These are phyloP conservation scores for Pyrenochaeta sp. DNA, from an alignment of 2,329 filamentous ascomycete genomes.

Conservation along the genomic window DNA sequence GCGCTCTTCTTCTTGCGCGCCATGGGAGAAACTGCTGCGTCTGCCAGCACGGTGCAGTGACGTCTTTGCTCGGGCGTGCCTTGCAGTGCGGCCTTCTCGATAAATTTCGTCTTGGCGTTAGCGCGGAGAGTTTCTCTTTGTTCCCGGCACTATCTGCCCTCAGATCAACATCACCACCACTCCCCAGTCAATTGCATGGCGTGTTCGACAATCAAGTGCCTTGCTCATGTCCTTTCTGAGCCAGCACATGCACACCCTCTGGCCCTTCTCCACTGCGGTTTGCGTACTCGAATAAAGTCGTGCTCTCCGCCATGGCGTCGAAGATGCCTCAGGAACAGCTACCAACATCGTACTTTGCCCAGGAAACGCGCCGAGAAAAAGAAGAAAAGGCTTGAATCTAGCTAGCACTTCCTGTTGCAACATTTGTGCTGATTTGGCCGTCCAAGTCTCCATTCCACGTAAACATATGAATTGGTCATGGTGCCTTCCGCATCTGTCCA, in stretches of 20 bases:
- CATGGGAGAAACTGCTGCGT: constrained; percentile 24
- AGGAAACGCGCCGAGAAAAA: too few relatives aligned
- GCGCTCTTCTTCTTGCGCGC: constrained; percentile 47
- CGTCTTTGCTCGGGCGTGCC: constrained; percentile 12
- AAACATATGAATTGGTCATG: too few relatives aligned
- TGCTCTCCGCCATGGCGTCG: too few relatives aligned
- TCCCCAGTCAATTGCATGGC: neutral
- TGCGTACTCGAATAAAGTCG: too few relatives aligned
- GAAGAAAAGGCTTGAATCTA: too few relatives aligned
- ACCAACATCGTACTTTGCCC: too few relatives aligned
- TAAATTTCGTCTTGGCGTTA: constrained; percentile 29
- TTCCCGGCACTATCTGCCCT: constrained; percentile 6
- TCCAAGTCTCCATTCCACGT: too few relatives aligned
- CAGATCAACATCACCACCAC: neutral
- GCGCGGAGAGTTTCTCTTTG: constrained; percentile 13
- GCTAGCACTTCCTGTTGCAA: too few relatives aligned
- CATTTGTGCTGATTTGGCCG: too few relatives aligned
- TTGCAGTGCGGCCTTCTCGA: constrained; percentile 12
- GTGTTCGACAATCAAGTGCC: neutral
- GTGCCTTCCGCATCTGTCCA: too few relatives aligned
- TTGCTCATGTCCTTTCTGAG: neutral
- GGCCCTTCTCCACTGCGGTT: too few relatives aligned
- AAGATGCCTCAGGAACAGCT: too few relatives aligned
- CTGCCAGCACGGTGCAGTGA: neutral
- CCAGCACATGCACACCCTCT: neutral